Evolutionary conservation across 2,329 filamentous ascomycete species (phyloP).

Genomic region (Tolypocladium inflatum): DNA sequence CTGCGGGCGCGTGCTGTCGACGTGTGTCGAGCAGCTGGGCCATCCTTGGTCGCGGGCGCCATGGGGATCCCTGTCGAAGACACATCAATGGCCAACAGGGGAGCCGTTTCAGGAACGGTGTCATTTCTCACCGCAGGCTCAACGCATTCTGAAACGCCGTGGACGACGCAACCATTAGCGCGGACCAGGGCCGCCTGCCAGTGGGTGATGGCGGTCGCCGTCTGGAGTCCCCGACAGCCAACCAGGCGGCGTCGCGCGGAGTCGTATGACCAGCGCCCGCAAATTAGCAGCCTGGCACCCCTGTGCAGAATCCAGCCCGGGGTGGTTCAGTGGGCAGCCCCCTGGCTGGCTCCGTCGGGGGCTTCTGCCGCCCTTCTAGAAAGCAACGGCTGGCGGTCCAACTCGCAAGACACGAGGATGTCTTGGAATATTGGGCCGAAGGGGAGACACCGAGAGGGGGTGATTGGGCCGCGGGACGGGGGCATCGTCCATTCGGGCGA

Average conservation of each 20-base stretch:
- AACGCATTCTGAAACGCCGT: slow-evolving; percentile 17
- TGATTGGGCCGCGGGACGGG: not conserved
- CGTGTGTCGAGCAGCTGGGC: not conserved
- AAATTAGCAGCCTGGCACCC: slow-evolving; percentile 2
- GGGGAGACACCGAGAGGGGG: not conserved
- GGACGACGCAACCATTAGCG: slow-evolving; percentile 3
- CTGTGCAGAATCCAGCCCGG: not conserved
- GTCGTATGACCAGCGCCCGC: slow-evolving; percentile 7
- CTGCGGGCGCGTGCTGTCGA: not conserved
- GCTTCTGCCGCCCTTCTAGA: slow-evolving; percentile 24
- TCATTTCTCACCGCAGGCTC: slow-evolving; percentile 16
- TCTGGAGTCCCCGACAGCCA: slow-evolving; percentile 9
- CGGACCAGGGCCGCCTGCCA: not conserved
- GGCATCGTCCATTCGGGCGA: not conserved
- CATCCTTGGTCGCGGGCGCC: not conserved
- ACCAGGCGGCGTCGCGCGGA: slow-evolving; percentile 5
- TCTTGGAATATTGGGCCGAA: not conserved
- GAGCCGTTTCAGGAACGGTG: slow-evolving; percentile 18
- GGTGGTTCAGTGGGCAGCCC: not conserved
- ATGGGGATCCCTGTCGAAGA: slow-evolving; percentile 5
- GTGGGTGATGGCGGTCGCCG: slow-evolving; percentile 1
- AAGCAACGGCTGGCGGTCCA: not conserved
- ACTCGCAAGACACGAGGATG: not conserved
- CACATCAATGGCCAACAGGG: not conserved
- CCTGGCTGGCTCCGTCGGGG: not conserved